Evolutionary conservation across 2,329 filamentous ascomycete genomes (phyloP).

Genomic region (Pochonia chlamydosporia): DNA sequence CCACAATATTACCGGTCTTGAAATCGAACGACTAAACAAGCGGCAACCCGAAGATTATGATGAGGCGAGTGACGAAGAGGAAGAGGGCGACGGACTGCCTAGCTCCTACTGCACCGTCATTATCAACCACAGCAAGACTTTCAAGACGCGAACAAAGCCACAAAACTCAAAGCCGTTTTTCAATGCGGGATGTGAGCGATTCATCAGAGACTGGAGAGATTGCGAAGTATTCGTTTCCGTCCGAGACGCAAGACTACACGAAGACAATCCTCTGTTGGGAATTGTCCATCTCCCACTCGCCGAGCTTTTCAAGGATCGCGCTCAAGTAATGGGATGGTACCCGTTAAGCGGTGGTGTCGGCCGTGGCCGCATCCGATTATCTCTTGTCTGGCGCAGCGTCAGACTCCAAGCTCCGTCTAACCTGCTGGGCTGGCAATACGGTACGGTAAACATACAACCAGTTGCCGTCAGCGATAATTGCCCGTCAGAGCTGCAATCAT

Average conservation of each 20-base stretch:
- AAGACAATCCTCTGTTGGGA: constrained; percentile 64
- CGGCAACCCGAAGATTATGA: constrained; percentile 38
- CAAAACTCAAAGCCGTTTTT: constrained; percentile 75
- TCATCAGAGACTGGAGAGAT: constrained; percentile 61
- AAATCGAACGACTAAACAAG: constrained; percentile 55
- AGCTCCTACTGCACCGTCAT: constrained; percentile 69
- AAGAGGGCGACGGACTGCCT: constrained; percentile 59
- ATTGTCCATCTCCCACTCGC: constrained; percentile 62
- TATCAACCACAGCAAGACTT: constrained; percentile 64
- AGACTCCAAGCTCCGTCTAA: constrained; percentile 54
- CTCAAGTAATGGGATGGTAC: constrained; percentile 60
- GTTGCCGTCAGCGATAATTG: constrained; percentile 37
- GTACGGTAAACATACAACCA: constrained; percentile 60
- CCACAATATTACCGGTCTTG: constrained; percentile 66
- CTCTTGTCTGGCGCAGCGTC: constrained; percentile 67
- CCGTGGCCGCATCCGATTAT: constrained; percentile 62
- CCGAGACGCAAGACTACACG: constrained; percentile 61
- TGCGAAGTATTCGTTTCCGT: constrained; percentile 64
- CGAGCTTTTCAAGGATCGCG: constrained; percentile 55
- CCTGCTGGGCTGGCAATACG: constrained; percentile 64
- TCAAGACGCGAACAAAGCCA: constrained; percentile 68
- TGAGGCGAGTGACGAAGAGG: constrained; percentile 49
- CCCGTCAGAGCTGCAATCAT: constrained; percentile 38
- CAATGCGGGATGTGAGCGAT: constrained; percentile 69
- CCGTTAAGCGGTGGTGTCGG: constrained; percentile 68